Evolutionary conservation across 2,329 filamentous ascomycete genomes (phyloP), one percentile per base, ranked within the genome.

Genomic region (Cladosporium sphaerospermum): DNA sequence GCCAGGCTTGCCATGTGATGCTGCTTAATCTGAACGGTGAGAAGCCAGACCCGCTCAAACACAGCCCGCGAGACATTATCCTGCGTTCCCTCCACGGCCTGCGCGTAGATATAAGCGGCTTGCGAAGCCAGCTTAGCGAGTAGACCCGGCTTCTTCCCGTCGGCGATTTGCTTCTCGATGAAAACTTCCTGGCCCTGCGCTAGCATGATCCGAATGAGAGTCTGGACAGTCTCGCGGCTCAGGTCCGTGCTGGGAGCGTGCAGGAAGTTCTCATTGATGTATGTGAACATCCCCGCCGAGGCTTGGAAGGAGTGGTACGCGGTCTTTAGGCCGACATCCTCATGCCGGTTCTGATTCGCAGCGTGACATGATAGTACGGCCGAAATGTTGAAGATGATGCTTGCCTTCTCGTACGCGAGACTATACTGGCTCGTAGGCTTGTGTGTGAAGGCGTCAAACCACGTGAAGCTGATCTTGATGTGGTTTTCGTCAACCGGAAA

Each of bases 381-480:
- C 36, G 92, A 95, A 61, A 99, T 99, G 72, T 99, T 99, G 79
- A 99, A 99, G 65, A 99, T 96, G 67, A 99, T 95, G 63, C 92
- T 97, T 11, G 93, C 93, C 69, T 99, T 99, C 71, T 99, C 93
- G 69, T 95, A 99, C 45, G 93, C 93, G 45, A 99, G 79, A 7
- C 91, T 96, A 74, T 95, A 96, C 70, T 99, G 93, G 3, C 91
- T 85, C 4, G 93, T 99, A n/a, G 90, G 81, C 67, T 97, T 96
- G 70, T 96, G 91, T 42, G 93, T 99, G 69, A 99, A 99, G n/a
- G 95, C 93, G 71, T 99, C 93, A 73, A 95, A 97, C 93, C 93
- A 99, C 59, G 92, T 97, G 69, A 99, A 99, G 7, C 88, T 89
- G 65, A 99, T 96, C 75, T 97, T 97, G 75, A 99, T 97, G 68